A percentile compares a stretch with the other conserved stretches of the same genome.
These are phyloP conservation scores for Galeopsis tetrahit DNA, from an alignment of 257 asterid genomes.

Conservation along the genomic window DNA sequence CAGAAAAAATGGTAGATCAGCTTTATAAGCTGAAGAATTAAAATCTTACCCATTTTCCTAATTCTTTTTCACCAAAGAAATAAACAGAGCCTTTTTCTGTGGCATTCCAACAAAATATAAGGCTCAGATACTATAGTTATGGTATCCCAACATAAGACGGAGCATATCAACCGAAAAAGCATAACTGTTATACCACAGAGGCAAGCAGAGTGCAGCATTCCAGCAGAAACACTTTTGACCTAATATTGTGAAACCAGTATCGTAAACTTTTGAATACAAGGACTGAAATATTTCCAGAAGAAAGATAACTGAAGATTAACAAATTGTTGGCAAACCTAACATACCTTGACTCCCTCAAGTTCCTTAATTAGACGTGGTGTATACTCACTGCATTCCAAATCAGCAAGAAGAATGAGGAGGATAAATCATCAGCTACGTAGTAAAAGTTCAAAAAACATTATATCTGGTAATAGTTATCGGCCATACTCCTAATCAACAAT, in stretches of 20 bases:
- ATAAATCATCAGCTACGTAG: constrained; percentile 1
- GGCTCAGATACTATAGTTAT: constrained; percentile 30
- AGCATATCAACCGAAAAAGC: constrained; percentile 27
- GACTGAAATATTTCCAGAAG: constrained; percentile 26
- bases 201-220: constrained; percentile 96
- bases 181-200: constrained; percentile 57
- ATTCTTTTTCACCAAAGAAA: constrained; percentile 81
- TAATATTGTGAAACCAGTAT: constrained; percentile 41
- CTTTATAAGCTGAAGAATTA: constrained; percentile 27
- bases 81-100: constrained; percentile 81
- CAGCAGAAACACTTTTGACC: constrained; percentile 88
- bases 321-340: constrained; percentile 7
- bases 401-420: constrained; percentile 12
- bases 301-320: constrained; percentile 1
- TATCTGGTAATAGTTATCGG: background rate
- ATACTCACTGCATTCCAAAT: constrained; percentile 67
- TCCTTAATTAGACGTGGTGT: constrained; percentile 87
- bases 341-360: constrained; percentile 88
- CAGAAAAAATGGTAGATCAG: constrained; percentile 12
- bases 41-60: constrained; percentile 70
- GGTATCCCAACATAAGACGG: background rate
- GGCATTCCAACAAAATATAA: constrained; percentile 36
- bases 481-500: constrained; percentile 16
- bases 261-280: constrained; percentile 20
- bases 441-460: constrained; percentile 1